phyloP scores from a whole-genome alignment of 2,329 filamentous ascomycete species.

The Pseudogymnoascus pannorum region DNA sequence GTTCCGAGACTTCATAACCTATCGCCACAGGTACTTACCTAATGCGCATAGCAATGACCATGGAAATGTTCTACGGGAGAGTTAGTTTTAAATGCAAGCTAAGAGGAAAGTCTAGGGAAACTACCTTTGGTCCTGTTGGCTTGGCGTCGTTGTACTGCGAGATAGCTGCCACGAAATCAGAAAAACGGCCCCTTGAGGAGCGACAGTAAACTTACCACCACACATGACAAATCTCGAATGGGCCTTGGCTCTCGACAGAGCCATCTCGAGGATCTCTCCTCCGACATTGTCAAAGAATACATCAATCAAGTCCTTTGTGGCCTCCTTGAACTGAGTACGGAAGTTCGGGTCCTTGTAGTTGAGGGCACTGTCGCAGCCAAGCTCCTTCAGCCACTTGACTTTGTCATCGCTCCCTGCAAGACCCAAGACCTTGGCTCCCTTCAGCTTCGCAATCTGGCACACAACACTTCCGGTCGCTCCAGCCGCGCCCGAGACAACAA shows the following conservation, averaged over 20 bases:
- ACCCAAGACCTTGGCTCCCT: conserved; percentile 55
- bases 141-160: conserved; percentile 58
- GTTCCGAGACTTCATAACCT: conserved; percentile 14
- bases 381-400: conserved; percentile 56
- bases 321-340: conserved; percentile 49
- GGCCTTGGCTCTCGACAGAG: conserved; percentile 54
- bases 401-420: conserved; percentile 62
- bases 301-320: conserved; percentile 54
- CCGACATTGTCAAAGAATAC: conserved; percentile 70
- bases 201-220: conserved; percentile 32
- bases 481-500: conserved; percentile 71
- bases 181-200: not conserved
- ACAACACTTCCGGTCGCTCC: conserved; percentile 71
- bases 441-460: conserved; percentile 70
- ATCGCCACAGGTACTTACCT: conserved; percentile 27
- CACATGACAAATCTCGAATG: conserved; percentile 64
- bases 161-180: conserved; percentile 36
- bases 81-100: not conserved
- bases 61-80: conserved; percentile 39
- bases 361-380: conserved; percentile 60
- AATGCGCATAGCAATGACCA: conserved; percentile 47
- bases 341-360: conserved; percentile 64
- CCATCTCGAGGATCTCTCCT: conserved; percentile 62
- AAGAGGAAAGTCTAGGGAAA: not conserved
- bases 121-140: conserved; percentile 46